These are phyloP conservation scores for Microstegium vimineum DNA, from an alignment of 176 grass and related monocot species.

Conservation along the genomic window DNA sequence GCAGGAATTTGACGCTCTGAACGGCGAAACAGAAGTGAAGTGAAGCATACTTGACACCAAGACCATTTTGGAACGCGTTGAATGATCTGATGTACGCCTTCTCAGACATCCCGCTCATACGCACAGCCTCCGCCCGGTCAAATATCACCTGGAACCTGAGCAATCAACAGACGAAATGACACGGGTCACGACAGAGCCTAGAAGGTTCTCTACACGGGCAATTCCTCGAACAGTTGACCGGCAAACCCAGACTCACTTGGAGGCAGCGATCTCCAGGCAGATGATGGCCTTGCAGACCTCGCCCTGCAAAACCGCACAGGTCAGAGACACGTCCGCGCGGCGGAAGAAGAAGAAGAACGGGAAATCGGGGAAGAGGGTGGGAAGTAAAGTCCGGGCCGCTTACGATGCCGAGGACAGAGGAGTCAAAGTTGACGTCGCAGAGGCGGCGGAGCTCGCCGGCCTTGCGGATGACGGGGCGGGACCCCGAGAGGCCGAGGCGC, in stretches of 20 bases:
- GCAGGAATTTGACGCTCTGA: background rate
- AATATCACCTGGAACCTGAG: conserved; percentile 79
- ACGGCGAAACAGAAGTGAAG: background rate
- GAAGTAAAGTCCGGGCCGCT: background rate
- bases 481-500: conserved; percentile 58
- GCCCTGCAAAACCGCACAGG: conserved; percentile 37
- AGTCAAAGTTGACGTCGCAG: conserved; percentile 77
- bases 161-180: background rate
- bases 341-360: too few relatives aligned
- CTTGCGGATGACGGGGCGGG: conserved; percentile 66
- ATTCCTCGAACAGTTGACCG: conserved; percentile 35
- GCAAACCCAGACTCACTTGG: conserved; percentile 46
- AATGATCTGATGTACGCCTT: conserved; percentile 92
- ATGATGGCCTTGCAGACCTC: conserved; percentile 98
- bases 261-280: conserved; percentile 82
- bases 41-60: conserved; percentile 71
- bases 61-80: conserved; percentile 84
- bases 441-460: conserved; percentile 89
- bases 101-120: conserved; percentile 95
- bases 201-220: background rate
- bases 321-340: background rate
- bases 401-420: conserved; percentile 80
- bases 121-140: conserved; percentile 66
- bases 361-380: background rate
- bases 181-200: background rate